These are phyloP conservation scores for Pistacia vera DNA, from an alignment of 345 rosid genomes.

Conservation along the genomic window DNA sequence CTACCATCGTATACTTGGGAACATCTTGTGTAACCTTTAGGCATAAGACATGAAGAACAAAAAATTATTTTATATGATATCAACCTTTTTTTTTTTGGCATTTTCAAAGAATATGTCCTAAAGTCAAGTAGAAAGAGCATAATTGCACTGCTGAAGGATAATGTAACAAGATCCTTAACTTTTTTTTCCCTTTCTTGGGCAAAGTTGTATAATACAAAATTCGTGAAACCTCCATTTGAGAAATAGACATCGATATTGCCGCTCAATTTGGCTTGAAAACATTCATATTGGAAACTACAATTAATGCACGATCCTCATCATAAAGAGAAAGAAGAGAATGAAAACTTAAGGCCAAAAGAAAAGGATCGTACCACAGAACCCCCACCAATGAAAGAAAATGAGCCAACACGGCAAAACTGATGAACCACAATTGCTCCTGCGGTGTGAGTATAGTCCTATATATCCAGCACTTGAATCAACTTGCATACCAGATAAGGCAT, in stretches of 20 bases:
- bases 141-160: neutral
- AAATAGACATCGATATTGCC: neutral
- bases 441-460: slow-evolving; percentile 78
- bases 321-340: neutral
- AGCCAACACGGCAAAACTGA: slow-evolving; percentile 86
- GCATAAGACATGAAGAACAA: slow-evolving; percentile 5
- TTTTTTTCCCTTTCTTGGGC: neutral
- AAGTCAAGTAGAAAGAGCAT: neutral
- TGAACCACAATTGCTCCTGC: slow-evolving; percentile 86
- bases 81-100: neutral
- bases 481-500: slow-evolving; percentile 19
- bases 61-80: neutral
- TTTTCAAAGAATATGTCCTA: neutral
- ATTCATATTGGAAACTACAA: neutral
- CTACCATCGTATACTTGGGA: slow-evolving; percentile 85
- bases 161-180: neutral
- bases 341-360: neutral
- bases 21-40: slow-evolving; percentile 90
- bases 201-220: neutral
- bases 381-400: slow-evolving; percentile 85
- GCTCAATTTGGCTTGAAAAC: neutral
- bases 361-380: slow-evolving; percentile 79
- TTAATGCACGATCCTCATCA: neutral
- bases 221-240: neutral
- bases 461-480: slow-evolving; percentile 34